Base-by-base conservation (phyloP, 1,284 basidiomycete genomes). In the Gastroboletus turbinatus region DNA sequence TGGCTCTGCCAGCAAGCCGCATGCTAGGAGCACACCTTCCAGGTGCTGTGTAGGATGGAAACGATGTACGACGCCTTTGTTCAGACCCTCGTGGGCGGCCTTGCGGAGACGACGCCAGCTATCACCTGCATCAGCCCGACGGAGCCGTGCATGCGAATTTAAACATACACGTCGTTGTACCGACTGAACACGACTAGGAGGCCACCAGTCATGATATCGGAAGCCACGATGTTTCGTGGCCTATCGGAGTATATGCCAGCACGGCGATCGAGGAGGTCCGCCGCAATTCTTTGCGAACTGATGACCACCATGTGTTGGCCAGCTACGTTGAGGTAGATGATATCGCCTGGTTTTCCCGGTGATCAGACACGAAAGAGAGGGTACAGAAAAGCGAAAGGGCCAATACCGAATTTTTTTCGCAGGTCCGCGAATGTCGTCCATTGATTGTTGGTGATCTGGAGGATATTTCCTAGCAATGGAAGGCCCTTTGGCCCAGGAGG, bases 251-350 rank as follows among this genome's bases (percentile, higher is more conserved):
- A 58, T 21, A 52, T 58, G 4, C n/a, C 33, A 2, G 56, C 56
- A 29, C 56, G 56, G 5, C 56, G 56, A 19, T 58, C 56, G 30
- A 58, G 56, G 25, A 58, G 56, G 32, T 58, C 57, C 3, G 42
- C 46, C 21, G 32, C 56, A 16, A 58, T 35, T 14, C 4, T 53
- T 29, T 35, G 57, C 13, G 57, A 59, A 25, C 57, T 60, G 19
- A 59, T 35, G 6, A 55, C 35, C 11, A 59, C 46, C 52, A 60
- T 55, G 16, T 45, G 51, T 2, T 50, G 30, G 7, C 57, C 57
- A 38, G 51, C 57, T 6, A 46, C 14, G 11, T 59, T 55, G 46
- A 59, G 46, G 33, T 55, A 59, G 42, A 59, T 49, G 14, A 58
- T 21, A 17, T 58, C 43, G 0, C 57, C 57, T 58, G n/a, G 8